Evolutionary conservation across 306 rosid species (phyloP), one percentile per base, ranked within the genome.

Genomic region (Casuarina equisetifolia): DNA sequence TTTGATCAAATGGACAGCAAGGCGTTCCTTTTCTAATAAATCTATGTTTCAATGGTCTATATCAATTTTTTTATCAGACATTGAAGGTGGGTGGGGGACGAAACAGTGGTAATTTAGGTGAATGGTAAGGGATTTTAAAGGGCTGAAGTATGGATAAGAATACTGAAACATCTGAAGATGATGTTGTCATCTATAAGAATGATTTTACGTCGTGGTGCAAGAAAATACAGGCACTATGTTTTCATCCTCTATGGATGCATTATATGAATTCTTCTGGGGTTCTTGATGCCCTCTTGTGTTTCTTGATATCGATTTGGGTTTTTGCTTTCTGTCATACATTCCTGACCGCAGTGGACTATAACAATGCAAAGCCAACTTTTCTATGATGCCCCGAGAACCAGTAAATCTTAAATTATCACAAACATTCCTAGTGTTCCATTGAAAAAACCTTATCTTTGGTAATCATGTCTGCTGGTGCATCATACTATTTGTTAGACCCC

Each of bases 301-400:
- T 5, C n/a, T 52, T 15, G 57, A 35, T 51, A 13, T 43, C 46
- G 48, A 19, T 19, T 51, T 50, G 16, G 32, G 1, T 6, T 13
- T 17, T 50, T 71, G 6, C n/a, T 11, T 5, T 53, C 76, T 73
- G 38, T 38, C 20, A 72, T 72, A 48, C 40, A 73, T 40, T 39
- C 51, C 19, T 53, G 19, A 55, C 51, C 17, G 42, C 48, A 11
- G 38, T 43, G 15, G 52, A 19, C 20, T 67, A 40, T 20, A 52
- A 74, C 54, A 38, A 53, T 53, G 17, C 40, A 55, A 15, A 10
- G 68, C 15, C 9, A 10, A 2, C 43, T 61, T 35, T 61, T n/a
- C 4, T 61, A 20, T 12, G 59, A 9, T 54, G 20, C 32, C 25
- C 25, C 5, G 35, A 53, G 64, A 38, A 9, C 64, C 15, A 25